Conservation (phyloP, 73 alveolate species). For the Tetrahymena borealis region DNA sequence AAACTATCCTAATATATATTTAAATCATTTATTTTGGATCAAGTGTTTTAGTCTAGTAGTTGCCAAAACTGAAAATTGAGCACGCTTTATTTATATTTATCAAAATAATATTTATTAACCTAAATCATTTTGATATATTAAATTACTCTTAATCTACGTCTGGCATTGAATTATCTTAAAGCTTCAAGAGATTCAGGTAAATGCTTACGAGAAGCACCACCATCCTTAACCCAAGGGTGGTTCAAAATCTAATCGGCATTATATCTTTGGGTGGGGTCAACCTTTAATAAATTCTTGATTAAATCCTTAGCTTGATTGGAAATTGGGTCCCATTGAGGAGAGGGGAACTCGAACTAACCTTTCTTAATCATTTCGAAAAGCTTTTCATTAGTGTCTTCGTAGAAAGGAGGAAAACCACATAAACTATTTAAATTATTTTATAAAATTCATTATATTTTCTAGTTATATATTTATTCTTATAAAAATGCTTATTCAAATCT, state of each 20-base stretch:
- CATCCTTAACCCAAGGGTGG: constrained; percentile 88
- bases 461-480: too few species aligned
- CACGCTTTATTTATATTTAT: constrained; percentile 7
- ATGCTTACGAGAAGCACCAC: constrained; percentile 65
- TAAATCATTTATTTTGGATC: neutral
- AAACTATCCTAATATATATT: too few species aligned
- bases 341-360: constrained; percentile 71
- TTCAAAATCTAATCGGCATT: constrained; percentile 69
- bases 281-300: constrained; percentile 57
- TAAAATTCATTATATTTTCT: neutral
- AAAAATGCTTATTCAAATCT: too few species aligned
- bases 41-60: constrained; percentile 45
- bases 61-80: constrained; percentile 50
- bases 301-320: constrained; percentile 77
- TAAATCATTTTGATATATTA: neutral
- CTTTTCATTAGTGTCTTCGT: constrained; percentile 80
- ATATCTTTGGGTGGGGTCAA: constrained; percentile 66
- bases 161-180: constrained; percentile 69
- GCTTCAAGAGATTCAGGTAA: constrained; percentile 72
- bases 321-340: constrained; percentile 84
- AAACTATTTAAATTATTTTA: constrained; percentile 9
- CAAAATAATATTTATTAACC: constrained; percentile 25
- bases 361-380: constrained; percentile 74
- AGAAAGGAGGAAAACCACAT: constrained; percentile 94
- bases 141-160: constrained; percentile 63